Base-by-base conservation (phyloP, 2,329 filamentous ascomycete species). In the Pestalotiopsis sp. region DNA sequence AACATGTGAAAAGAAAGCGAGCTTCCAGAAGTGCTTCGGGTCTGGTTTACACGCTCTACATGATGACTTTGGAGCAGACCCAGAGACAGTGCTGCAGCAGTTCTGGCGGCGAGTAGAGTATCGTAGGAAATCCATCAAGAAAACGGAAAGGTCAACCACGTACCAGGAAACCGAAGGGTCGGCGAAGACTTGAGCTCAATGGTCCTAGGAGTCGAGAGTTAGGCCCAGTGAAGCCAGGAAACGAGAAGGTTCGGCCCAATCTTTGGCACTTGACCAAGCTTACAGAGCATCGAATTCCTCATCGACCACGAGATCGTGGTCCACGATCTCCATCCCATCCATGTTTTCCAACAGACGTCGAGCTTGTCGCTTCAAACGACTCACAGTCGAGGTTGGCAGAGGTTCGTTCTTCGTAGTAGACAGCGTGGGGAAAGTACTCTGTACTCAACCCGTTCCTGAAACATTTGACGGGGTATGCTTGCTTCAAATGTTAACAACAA, bases 241-340 rank as follows among this genome's bases (percentile, higher is more conserved):
- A 13, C 11, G 11, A 59, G 57, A n/a, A 13, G 23, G n/a, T 59
- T 20, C 20, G 57, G 23, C 57, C 9, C 12, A 31, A 36, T 36
- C 27, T 27, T 27, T 6, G 23, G 23, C n/a, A 36, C 7, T 17
- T 17, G 59, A 20, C 9, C 2, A 25, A 36, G 11, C 85, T 72
- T 78, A 88, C 86, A 88, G 78, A 59, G 85, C 85, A 75, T 87
- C 86, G 72, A 88, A 88, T 76, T 88, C 86, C 49, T 87, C 83
- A 67, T 86, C 82, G 36, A 80, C 71, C 56, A 87, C 79, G 69
- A 86, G 74, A 69, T 83, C 78, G 71, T 83, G 79, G 66, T 82
- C 78, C 66, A 80, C 71, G 65, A 74, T 60, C 23, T 65, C 63
- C 23, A 25, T 14, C 7, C 20, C 31, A 11, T 52, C 65, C 52